phyloP scores from a whole-genome alignment of 2,329 filamentous ascomycete genomes.

The Thielaviopsis musarum region DNA sequence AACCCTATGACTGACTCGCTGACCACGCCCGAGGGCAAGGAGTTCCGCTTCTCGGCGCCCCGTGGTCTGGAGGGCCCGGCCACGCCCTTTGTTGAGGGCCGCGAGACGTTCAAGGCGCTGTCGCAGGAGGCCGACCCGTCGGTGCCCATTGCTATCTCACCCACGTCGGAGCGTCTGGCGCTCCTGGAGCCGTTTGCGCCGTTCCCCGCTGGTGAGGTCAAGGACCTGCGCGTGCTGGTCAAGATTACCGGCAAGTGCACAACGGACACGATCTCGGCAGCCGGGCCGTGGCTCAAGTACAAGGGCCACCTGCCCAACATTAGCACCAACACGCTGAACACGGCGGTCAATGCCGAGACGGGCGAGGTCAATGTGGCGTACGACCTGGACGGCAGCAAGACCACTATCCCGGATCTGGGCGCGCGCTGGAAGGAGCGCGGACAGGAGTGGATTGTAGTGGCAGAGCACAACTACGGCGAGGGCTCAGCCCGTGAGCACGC shows the following conservation, averaged over 20 bases:
- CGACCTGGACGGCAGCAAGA: slow-evolving; percentile 58
- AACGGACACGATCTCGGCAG: slow-evolving; percentile 94
- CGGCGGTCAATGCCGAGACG: slow-evolving; percentile 80
- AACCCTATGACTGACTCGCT: slow-evolving; percentile 86
- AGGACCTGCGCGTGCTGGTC: slow-evolving; percentile 70
- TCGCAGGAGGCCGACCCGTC: slow-evolving; percentile 54
- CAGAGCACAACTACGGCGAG: slow-evolving; percentile 95
- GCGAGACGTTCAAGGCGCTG: slow-evolving; percentile 55
- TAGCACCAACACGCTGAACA: slow-evolving; percentile 90
- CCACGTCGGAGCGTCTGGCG: slow-evolving; percentile 78
- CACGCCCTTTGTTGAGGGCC: slow-evolving; percentile 59
- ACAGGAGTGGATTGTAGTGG: slow-evolving; percentile 80
- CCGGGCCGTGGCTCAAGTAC: slow-evolving; percentile 96
- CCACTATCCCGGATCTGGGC: slow-evolving; percentile 76
- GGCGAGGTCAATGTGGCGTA: slow-evolving; percentile 86
- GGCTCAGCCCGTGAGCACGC: slow-evolving; percentile 81
- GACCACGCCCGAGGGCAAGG: slow-evolving; percentile 58
- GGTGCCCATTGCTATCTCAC: slow-evolving; percentile 60
- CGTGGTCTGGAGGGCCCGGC: slow-evolving; percentile 48
- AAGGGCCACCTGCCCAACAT: slow-evolving; percentile 98
- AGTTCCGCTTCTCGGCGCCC: slow-evolving; percentile 74
- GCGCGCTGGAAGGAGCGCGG: slow-evolving; percentile 62
- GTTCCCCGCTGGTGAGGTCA: slow-evolving; percentile 63
- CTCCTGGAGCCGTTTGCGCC: slow-evolving; percentile 77
- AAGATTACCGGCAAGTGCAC: slow-evolving; percentile 98